Percentiles rank a stretch among this genome's conserved stretches.
Conservation (phyloP, 225 moss, liverwort and hornwort genomes). For the Sphagnum contortum region DNA sequence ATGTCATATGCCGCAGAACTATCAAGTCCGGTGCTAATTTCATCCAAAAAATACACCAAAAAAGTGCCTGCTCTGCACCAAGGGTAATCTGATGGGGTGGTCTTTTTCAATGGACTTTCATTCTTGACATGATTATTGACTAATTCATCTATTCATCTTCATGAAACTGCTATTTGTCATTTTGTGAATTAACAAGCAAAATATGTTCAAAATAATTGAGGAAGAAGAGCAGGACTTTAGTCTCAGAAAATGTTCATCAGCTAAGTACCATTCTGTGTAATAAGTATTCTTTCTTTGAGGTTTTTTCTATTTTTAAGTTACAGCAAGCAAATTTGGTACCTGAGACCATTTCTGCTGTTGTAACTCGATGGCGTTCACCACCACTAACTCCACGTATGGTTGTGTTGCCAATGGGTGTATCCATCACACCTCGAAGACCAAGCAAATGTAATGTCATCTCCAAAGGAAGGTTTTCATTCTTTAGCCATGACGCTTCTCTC, state of each 20-base stretch:
- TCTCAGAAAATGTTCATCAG: too few relatives aligned
- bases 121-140: too few relatives aligned
- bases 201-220: background rate
- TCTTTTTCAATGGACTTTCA: too few relatives aligned
- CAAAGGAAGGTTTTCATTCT: slow-evolving; percentile 51
- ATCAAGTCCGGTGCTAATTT: slow-evolving; percentile 85
- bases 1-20: slow-evolving; percentile 90
- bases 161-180: too few relatives aligned
- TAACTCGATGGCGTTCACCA: slow-evolving; percentile 81
- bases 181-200: background rate
- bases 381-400: slow-evolving; percentile 68
- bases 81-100: background rate
- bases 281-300: too few relatives aligned
- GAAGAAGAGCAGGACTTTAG: background rate
- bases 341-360: slow-evolving; percentile 83
- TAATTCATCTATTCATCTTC: too few relatives aligned
- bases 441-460: slow-evolving; percentile 72
- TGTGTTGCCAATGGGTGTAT: slow-evolving; percentile 55
- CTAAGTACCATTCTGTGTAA: too few relatives aligned
- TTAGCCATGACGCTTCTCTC: slow-evolving; percentile 41
- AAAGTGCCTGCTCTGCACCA: slow-evolving; percentile 44
- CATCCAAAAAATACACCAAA: slow-evolving; percentile 61
- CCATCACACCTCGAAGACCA: slow-evolving; percentile 56
- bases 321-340: slow-evolving; percentile 12
- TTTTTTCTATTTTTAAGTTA: too few relatives aligned